Evolutionary conservation across 345 rosid genomes (phyloP).

Genomic region (Bruguiera parviflora): DNA sequence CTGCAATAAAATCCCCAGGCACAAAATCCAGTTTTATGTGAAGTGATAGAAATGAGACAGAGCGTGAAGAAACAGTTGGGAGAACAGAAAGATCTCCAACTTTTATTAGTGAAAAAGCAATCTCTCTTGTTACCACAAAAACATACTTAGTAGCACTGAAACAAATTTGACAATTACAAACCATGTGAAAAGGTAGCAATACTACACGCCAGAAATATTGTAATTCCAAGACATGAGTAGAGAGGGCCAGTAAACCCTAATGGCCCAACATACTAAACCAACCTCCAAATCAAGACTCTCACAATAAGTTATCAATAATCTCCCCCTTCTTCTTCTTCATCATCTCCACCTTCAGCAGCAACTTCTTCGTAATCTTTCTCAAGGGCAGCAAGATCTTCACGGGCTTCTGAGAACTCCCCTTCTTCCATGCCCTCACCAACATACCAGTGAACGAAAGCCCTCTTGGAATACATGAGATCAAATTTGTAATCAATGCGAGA

Average conservation of each 20-base stretch:
- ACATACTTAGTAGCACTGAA: neutral
- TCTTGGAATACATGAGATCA: slow-evolving; percentile 64
- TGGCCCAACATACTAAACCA: neutral
- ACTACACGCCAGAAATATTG: slow-evolving; percentile 4
- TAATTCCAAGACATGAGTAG: neutral
- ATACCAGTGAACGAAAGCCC: slow-evolving; percentile 73
- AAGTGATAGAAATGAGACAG: too few species aligned
- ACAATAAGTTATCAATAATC: slow-evolving; percentile 34
- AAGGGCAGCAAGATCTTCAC: slow-evolving; percentile 54
- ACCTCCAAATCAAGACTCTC: neutral
- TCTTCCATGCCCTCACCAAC: slow-evolving; percentile 75
- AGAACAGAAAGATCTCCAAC: too few species aligned
- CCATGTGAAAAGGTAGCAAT: neutral
- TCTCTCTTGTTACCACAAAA: slow-evolving; percentile 7
- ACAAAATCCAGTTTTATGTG: too few species aligned
- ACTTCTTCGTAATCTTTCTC: slow-evolving; percentile 63
- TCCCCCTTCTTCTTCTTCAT: slow-evolving; percentile 57
- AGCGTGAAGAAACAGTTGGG: too few species aligned
- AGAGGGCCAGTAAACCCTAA: neutral
- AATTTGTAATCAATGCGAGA: slow-evolving; percentile 62
- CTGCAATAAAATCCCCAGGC: too few species aligned
- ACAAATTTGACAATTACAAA: slow-evolving; percentile 4
- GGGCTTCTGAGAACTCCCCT: slow-evolving; percentile 71
- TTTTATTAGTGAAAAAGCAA: too few species aligned
- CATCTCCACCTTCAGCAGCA: slow-evolving; percentile 63